phyloP scores from a whole-genome alignment of 2,329 filamentous ascomycete genomes.

The Gnomoniopsis smithogilvyi region DNA sequence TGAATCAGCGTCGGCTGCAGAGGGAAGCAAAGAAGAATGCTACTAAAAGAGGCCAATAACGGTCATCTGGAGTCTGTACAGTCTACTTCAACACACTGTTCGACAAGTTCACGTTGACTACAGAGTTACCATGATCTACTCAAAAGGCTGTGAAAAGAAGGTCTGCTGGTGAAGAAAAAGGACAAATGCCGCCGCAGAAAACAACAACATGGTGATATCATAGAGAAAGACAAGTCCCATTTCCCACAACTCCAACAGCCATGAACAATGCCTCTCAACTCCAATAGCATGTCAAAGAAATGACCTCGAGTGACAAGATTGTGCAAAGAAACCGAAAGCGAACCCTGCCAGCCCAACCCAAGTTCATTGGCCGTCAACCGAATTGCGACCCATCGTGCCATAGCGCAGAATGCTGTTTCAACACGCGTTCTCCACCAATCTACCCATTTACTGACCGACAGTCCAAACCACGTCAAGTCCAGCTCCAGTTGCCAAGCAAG shows the following conservation, averaged over 20 bases:
- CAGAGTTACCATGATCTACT: neutral
- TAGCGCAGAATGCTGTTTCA: too few species aligned
- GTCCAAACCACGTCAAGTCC: neutral
- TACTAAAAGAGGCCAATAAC: too few species aligned
- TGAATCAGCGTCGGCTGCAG: too few species aligned
- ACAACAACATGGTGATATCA: constrained; percentile 8
- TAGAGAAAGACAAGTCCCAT: neutral
- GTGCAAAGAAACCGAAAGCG: neutral
- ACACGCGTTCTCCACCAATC: neutral
- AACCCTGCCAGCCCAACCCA: constrained; percentile 1
- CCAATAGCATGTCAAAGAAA: neutral
- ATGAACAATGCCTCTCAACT: neutral
- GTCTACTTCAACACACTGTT: neutral
- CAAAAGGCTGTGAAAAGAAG: neutral
- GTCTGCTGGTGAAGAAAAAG: neutral
- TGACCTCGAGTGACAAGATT: neutral
- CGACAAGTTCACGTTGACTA: neutral
- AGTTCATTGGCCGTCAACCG: neutral
- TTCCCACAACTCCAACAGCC: constrained; percentile 13
- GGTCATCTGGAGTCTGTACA: neutral
- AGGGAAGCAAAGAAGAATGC: too few species aligned
- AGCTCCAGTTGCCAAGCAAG: neutral
- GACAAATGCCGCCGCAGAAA: neutral
- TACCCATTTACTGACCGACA: neutral
- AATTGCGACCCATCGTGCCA: too few species aligned